Base-by-base conservation (phyloP, 371 early-diverging fungal genomes). In the Haplosporangium sp. region DNA sequence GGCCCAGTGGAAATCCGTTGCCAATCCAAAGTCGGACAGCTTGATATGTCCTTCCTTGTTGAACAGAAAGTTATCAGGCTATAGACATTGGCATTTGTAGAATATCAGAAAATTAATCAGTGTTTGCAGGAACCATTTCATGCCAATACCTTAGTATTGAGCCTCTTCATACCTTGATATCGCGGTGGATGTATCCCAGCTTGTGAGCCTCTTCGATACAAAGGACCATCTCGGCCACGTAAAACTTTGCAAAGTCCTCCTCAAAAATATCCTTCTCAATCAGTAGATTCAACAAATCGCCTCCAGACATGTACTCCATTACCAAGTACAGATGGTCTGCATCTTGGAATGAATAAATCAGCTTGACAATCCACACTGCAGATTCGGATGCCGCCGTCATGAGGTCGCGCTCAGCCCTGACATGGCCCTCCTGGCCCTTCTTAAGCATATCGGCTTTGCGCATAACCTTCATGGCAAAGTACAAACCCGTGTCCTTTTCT, bases 391-490 rank as follows among this genome's bases (percentile, higher is more conserved):
- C 84, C 6, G 84, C 86, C 10, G 91, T 90, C 67, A 96, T 83
- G 14, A 95, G 89, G 70, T 92, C 93, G 50, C 95, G 90, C 82
- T 97, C 96, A 7, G 92, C 84, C 0, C 94, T 84, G 13, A 95
- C 88, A 69, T 93, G 94, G 5, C 83, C 85, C 54, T 92, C 84
- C 68, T 94, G 94, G 53, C 92, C 87, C 40, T 85, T 85, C 57
- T 89, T 90, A 29, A 93, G 85, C 75, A 95, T 86, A 51, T 88
- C 87, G 47, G 87, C 85, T 73, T 97, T 94, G 52, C 86, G 90
- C 57, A 94, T 82, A 3, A 94, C 88, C 73, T 97, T 97, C 89
- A 97, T 90, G 0, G 96, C 96, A 72, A 94, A 94, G 23, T 93
- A 87, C 21, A 91, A 83, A 21, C 85, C 89, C 8, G 92, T 92